Base-by-base conservation (phyloP, 176 grass and related monocot genomes). In the Oryza longistaminata region DNA sequence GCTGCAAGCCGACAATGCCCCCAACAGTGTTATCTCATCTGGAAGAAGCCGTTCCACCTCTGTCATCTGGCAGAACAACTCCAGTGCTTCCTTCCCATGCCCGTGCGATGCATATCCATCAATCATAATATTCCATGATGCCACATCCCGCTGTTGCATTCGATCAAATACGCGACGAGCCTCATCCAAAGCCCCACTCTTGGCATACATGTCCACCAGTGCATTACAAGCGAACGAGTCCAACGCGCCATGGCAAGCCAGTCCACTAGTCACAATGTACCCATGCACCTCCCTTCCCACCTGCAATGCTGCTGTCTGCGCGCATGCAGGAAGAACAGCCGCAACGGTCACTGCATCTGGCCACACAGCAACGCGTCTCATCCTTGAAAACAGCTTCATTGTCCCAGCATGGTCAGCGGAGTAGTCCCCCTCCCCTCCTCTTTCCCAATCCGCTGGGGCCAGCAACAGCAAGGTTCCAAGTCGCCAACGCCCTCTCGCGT, bases 71-170 rank as follows among this genome's bases (percentile, higher is more conserved):
- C 24, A 29, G 85, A 93, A 90, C 61, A 92, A 22, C 21, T 75
- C 22, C 22, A 95, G 66, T 58, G 88, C 85, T 50, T 92, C 90
- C 46, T 16, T 45, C 1, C 90, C 93, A 84, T 17, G 71, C 43
- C 93, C 93, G 64, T 92, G 93, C 16, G 85, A 75, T 40, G 90
- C 90, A 76, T 90, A 90, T 8, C 85, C 93, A 70, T 95, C 83
- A 9, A 95, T 95, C 90, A 92, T 92, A 75, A 95, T 90, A 44
- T 95, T 92, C 93, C 90, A 95, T 17, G 88, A 95, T 48, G 90
- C 88, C 15, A 90, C 72, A 16, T 95, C 90, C 3, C 43, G 66
- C 17, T 39, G 79, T 21, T 25, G 21, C 72, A 73, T 94, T 46
- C 82, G 40, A 27, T 81, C 50, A 79, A 95, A 95, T 27, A 92